Evolutionary conservation across 1,139 yeast genomes (phyloP).

Genomic region (Suhomyces terraborum): DNA sequence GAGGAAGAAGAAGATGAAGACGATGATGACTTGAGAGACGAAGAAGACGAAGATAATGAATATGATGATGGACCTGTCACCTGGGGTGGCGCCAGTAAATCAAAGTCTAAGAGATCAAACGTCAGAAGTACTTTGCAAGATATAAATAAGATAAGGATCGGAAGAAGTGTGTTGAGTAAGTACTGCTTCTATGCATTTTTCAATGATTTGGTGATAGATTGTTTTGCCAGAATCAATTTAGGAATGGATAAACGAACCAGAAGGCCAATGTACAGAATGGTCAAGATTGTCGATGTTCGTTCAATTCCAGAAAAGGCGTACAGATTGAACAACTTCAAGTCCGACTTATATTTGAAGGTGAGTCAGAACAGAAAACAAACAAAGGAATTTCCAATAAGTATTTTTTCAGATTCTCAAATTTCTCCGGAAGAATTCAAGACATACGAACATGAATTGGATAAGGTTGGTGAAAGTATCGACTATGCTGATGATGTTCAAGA

Average conservation of each 20-base stretch:
- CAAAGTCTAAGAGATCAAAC: conserved; percentile 29
- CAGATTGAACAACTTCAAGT: conserved; percentile 53
- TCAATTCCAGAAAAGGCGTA: conserved; percentile 57
- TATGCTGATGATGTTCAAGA: conserved; percentile 65
- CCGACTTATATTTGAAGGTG: conserved; percentile 64
- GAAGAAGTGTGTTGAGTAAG: conserved; percentile 72
- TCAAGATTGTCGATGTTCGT: conserved; percentile 69
- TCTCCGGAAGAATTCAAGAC: conserved; percentile 69
- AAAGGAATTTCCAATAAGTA: conserved; percentile 71
- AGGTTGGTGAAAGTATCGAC: conserved; percentile 63
- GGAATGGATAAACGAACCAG: conserved; percentile 68
- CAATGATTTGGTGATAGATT: conserved; percentile 64
- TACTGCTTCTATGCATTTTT: conserved; percentile 84
- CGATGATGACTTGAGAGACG: conserved; percentile 42
- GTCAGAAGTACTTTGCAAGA: conserved; percentile 53
- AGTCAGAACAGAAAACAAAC: conserved; percentile 68
- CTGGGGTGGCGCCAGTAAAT: conserved; percentile 49
- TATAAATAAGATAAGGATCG: conserved; percentile 70
- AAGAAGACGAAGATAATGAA: conserved; percentile 39
- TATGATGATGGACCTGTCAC: conserved; percentile 46
- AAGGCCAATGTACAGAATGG: conserved; percentile 77
- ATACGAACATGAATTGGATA: conserved; percentile 62
- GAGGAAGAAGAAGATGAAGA: conserved; percentile 47
- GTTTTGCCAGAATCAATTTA: conserved; percentile 80
- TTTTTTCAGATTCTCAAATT: conserved; percentile 76